Conservation (phyloP, 2,329 filamentous ascomycete species). For the Ophiostoma fasciatum region DNA sequence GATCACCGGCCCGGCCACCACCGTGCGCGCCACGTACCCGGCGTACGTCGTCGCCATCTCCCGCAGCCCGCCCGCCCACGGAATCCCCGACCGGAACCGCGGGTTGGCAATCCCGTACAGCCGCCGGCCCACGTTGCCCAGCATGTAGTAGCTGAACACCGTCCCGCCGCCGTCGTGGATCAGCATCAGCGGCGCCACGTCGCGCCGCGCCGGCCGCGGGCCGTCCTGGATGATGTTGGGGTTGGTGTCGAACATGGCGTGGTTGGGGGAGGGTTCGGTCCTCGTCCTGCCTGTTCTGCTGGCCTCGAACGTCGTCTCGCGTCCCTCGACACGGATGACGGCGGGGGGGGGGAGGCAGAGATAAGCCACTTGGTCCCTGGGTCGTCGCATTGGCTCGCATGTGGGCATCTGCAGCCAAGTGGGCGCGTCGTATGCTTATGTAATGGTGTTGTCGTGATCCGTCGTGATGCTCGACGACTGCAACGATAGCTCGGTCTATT, state of each 20-base stretch:
- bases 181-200: conserved; percentile 34
- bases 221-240: conserved; percentile 13
- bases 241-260: conserved; percentile 12
- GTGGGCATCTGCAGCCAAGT: too few species aligned
- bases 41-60: conserved; percentile 40
- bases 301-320: too few species aligned
- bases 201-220: conserved; percentile 8
- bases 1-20: conserved; percentile 27
- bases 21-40: conserved; percentile 24
- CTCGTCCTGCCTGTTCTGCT: too few species aligned
- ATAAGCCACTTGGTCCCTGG: too few species aligned
- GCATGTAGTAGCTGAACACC: conserved; percentile 40
- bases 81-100: conserved; percentile 28
- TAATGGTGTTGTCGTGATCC: too few species aligned
- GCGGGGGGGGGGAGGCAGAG: too few species aligned
- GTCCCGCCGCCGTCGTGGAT: conserved; percentile 49
- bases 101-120: conserved; percentile 42
- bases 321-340: too few species aligned
- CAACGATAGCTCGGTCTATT: too few species aligned
- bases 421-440: too few species aligned
- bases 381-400: too few species aligned
- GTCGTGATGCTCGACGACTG: too few species aligned
- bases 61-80: conserved; percentile 35
- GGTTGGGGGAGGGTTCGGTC: too few species aligned
- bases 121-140: conserved; percentile 31